Conservation (phyloP, 345 rosid species). For the Lepidium africanum region DNA sequence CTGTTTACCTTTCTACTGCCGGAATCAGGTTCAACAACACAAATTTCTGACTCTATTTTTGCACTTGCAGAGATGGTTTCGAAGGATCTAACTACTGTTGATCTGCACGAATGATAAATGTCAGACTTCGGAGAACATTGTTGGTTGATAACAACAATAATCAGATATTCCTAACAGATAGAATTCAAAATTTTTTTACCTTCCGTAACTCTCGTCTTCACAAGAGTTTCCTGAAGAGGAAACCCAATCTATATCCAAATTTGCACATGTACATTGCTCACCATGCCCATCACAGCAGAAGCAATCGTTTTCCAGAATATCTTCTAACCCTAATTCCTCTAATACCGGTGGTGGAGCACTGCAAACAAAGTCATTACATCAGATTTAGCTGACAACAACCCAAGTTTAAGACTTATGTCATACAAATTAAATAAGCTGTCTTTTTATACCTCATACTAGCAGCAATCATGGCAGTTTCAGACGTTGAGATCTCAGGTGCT, state of each 20-base stretch:
- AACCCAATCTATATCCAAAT: conserved; percentile 77
- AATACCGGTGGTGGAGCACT: conserved; percentile 41
- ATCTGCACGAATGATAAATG: conserved; percentile 36
- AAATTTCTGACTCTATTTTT: conserved; percentile 31
- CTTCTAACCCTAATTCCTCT: conserved; percentile 34
- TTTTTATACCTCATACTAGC: conserved; percentile 43
- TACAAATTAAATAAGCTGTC: background rate
- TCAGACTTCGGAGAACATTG: background rate
- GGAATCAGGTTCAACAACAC: conserved; percentile 42
- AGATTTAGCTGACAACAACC: conserved; percentile 17
- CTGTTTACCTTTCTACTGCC: conserved; percentile 40
- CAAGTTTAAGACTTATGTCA: background rate
- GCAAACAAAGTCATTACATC: conserved; percentile 16
- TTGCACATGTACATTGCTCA: conserved; percentile 50
- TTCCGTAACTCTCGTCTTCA: conserved; percentile 62
- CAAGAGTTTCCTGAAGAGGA: conserved; percentile 91
- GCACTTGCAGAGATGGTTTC: conserved; percentile 42
- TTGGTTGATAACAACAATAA: background rate
- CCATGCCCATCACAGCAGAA: conserved; percentile 44
- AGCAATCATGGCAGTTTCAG: conserved; percentile 33
- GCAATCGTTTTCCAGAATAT: conserved; percentile 37
- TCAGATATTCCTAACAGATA: background rate
- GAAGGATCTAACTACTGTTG: conserved; percentile 44
- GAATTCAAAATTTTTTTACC: conserved; percentile 33
- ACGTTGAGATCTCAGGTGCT: conserved; percentile 48